Evolutionary conservation across 768 basidiomycete species (phyloP), one percentile per base, ranked within the genome.

Genomic region (Holtermannia corniformis): DNA sequence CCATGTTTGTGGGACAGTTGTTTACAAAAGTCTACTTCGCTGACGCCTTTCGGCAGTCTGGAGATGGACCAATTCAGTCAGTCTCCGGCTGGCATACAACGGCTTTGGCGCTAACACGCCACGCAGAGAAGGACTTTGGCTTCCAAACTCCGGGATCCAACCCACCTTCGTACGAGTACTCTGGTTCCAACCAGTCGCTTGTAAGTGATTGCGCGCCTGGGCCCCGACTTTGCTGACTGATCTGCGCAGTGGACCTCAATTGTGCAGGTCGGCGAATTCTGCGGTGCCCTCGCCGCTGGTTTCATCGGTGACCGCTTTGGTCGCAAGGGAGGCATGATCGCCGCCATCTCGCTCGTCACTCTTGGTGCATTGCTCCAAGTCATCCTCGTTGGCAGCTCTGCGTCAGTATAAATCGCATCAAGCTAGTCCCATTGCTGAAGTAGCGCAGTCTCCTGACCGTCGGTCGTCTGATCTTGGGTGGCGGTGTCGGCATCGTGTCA

Each of bases 261-360:
- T 47, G 64, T 68, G 4, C 72, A 73, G 42, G 72, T 68, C 22
- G 72, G 72, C 56, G 72, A 73, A 52, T 59, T 73, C 41, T 45
- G 70, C 47, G 72, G 72, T 40, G 63, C 72, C 0, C 58, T 73
- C 14, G 56, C 56, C 2, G 70, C 72, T 37, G 65, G 64, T 19
- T 47, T 65, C 26, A 57, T 73, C 47, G 71, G 72, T 43, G 70
- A 70, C 48, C 63, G 41, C 20, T 53, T 54, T 20, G 72, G 72
- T 3, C 52, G 72, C 49, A 72, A 71, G 51, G 70, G 70, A 22
- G 69, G 59, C 42, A 40, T 72, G 21, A 43, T 54, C 23, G 47
- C 47, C 22, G 72, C 68, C 11, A 59, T 59, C 52, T 20, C 53
- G 14, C 47, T 68, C 21, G 60, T 73, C 27, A 62, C 65, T 26